These are phyloP conservation scores for Penicillium sclerotigenum DNA, from an alignment of 2,329 filamentous ascomycete species.

Conservation along the genomic window DNA sequence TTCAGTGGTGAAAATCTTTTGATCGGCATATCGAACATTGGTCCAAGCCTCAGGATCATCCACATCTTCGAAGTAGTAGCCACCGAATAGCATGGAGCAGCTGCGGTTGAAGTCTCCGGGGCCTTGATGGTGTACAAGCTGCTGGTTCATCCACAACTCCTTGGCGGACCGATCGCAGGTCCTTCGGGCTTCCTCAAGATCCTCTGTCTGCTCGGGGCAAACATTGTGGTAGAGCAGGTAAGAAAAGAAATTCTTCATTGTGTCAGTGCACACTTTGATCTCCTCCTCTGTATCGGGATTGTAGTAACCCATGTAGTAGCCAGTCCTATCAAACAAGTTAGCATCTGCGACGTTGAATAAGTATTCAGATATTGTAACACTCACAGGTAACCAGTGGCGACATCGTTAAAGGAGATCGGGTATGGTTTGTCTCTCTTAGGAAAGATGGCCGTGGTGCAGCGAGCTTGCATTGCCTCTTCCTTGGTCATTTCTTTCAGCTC, in stretches of 20 bases:
- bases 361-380: constrained; percentile 25
- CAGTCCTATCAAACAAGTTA: constrained; percentile 44
- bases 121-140: constrained; percentile 50
- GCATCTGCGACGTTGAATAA: neutral
- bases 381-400: constrained; percentile 76
- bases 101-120: constrained; percentile 81
- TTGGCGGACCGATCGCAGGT: constrained; percentile 64
- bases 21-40: neutral
- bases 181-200: constrained; percentile 63
- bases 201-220: constrained; percentile 71
- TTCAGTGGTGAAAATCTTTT: constrained; percentile 38
- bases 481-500: constrained; percentile 61
- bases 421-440: constrained; percentile 54
- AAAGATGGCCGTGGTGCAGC: constrained; percentile 47
- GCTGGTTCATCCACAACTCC: constrained; percentile 62
- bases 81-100: constrained; percentile 65
- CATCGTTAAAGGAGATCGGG: constrained; percentile 69
- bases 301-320: constrained; percentile 55
- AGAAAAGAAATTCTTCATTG: constrained; percentile 82
- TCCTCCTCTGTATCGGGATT: constrained; percentile 53
- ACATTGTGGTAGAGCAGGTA: constrained; percentile 83
- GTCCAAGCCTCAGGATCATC: constrained; percentile 30
- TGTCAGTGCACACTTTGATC: constrained; percentile 60
- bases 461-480: constrained; percentile 62
- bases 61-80: constrained; percentile 46